These are phyloP conservation scores for Picochlorum sp. DNA, from an alignment of 139 green algal genomes.

Conservation along the genomic window DNA sequence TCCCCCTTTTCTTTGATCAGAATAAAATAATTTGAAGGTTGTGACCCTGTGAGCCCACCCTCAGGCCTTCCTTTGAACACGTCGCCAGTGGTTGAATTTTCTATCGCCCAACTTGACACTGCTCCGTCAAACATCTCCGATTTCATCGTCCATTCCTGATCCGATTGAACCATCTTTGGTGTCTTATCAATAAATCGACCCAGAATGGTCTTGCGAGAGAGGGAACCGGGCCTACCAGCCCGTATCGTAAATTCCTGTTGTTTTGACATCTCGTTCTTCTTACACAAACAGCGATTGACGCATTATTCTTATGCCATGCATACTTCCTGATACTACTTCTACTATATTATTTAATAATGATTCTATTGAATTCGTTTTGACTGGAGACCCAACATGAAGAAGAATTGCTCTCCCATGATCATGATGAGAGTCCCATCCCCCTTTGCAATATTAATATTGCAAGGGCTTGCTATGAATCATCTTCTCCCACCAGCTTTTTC, in stretches of 20 bases:
- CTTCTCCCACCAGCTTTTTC: conserved; percentile 39
- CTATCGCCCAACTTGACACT: background rate
- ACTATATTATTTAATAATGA: too few relatives aligned
- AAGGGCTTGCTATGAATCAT: too few relatives aligned
- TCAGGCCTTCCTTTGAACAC: conserved; percentile 3
- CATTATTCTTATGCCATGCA: too few relatives aligned
- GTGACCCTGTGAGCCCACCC: background rate
- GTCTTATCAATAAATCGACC: conserved; percentile 10
- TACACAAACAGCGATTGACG: too few relatives aligned
- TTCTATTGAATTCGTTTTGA: too few relatives aligned
- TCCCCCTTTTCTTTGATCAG: conserved; percentile 16
- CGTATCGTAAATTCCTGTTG: conserved; percentile 1
- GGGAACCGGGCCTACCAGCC: background rate
- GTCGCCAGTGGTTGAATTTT: background rate
- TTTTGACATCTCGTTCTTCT: too few relatives aligned
- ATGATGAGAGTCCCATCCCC: too few relatives aligned
- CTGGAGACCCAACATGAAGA: too few relatives aligned
- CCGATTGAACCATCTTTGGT: conserved; percentile 6
- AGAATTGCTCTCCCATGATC: too few relatives aligned
- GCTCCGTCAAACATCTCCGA: background rate
- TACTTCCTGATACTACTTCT: too few relatives aligned
- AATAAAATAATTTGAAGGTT: conserved; percentile 27
- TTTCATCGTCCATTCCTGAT: background rate
- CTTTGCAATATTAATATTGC: too few relatives aligned
- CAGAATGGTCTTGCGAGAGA: conserved; percentile 9